Evolutionary conservation across 2,329 filamentous ascomycete species (phyloP).

Genomic region (Fusarium mundagurra): DNA sequence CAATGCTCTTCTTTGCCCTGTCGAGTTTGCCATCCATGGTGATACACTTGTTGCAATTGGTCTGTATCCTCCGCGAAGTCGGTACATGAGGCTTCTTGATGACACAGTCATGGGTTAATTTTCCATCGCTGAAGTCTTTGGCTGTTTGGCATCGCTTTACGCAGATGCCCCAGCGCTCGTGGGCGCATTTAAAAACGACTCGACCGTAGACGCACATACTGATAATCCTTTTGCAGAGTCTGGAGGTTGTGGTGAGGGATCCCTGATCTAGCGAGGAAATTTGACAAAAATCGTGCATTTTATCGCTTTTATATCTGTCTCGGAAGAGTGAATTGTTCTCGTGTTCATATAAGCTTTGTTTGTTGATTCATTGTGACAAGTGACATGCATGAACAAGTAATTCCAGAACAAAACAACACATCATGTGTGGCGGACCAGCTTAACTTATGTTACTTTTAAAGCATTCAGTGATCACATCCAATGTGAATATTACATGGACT

Average conservation of each 20-base stretch:
- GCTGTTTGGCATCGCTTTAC: slow-evolving; percentile 35
- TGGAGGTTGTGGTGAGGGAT: neutral
- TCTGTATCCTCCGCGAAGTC: slow-evolving; percentile 31
- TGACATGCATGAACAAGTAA: slow-evolving; percentile 10
- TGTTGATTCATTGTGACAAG: neutral
- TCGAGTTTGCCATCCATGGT: slow-evolving; percentile 28
- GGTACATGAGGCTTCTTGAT: slow-evolving; percentile 34
- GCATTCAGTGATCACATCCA: neutral
- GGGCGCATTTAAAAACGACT: slow-evolving; percentile 41
- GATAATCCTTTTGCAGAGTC: neutral
- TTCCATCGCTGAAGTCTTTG: slow-evolving; percentile 19
- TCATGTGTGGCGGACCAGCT: neutral
- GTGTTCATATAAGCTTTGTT: neutral
- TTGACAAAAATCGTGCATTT: neutral
- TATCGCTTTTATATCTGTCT: slow-evolving; percentile 10
- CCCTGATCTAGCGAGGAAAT: neutral
- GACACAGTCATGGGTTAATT: slow-evolving; percentile 28
- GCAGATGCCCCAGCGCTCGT: slow-evolving; percentile 42
- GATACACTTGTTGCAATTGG: slow-evolving; percentile 40
- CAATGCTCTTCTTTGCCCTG: slow-evolving; percentile 26
- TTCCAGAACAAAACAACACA: neutral
- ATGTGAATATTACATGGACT: neutral
- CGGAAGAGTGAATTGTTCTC: neutral
- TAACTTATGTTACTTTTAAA: neutral
- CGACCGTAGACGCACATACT: slow-evolving; percentile 45